A percentile compares a stretch with the other conserved stretches of the same genome.
These are phyloP conservation scores for Diospyros kaki DNA, from an alignment of 148 eudicot genomes.

Conservation along the genomic window DNA sequence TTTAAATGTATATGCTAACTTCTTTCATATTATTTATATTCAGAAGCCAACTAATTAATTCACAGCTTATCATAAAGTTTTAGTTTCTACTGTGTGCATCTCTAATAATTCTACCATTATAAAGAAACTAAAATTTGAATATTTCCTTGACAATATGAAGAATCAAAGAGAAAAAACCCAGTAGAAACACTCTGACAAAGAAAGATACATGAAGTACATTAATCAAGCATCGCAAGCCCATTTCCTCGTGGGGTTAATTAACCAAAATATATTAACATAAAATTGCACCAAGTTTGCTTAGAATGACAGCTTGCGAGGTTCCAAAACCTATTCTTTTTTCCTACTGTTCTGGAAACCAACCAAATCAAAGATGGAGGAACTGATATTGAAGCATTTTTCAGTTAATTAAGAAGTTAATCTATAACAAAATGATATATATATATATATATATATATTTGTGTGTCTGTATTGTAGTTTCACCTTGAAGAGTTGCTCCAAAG, in stretches of 20 bases:
- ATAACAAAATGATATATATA: neutral
- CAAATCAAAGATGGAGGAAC: neutral
- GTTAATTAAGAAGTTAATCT: too few species aligned
- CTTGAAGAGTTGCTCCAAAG: slow-evolving; percentile 95
- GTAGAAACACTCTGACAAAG: neutral
- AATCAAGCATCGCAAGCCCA: neutral
- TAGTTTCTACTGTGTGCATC: neutral
- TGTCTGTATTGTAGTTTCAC: slow-evolving; percentile 18
- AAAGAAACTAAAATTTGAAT: neutral
- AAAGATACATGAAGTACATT: neutral
- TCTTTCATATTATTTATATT: neutral
- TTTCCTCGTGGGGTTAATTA: neutral
- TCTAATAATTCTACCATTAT: neutral
- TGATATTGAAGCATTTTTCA: too few species aligned
- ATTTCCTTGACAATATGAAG: neutral
- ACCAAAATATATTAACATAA: neutral
- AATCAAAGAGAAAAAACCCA: neutral
- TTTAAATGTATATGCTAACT: neutral
- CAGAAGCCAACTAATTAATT: too few species aligned
- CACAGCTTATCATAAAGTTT: neutral
- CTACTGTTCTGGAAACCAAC: neutral
- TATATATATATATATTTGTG: neutral
- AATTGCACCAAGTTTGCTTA: neutral
- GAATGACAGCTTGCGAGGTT: neutral
- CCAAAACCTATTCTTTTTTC: neutral